Conservation (phyloP, 2,329 filamentous ascomycete genomes). For the Fusarium anthophilum region DNA sequence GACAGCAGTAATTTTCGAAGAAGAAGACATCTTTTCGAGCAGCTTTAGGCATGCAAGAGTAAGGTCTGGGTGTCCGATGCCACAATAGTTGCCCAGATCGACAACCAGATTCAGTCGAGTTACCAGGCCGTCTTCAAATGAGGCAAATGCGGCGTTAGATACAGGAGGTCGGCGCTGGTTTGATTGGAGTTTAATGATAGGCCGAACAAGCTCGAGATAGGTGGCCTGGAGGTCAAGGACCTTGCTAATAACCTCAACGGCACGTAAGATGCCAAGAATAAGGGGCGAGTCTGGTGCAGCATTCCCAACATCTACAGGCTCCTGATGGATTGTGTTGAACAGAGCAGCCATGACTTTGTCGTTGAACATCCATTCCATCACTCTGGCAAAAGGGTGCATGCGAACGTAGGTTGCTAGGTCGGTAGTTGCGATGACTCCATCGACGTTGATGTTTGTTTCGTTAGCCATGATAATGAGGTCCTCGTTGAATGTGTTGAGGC, state of each 20-base stretch:
- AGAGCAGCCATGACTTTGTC: constrained; percentile 84
- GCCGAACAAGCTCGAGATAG: constrained; percentile 88
- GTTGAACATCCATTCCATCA: constrained; percentile 99
- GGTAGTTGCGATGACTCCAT: constrained; percentile 76
- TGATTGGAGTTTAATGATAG: constrained; percentile 75
- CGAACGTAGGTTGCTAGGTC: constrained; percentile 83
- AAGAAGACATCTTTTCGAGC: constrained; percentile 86
- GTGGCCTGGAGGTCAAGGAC: constrained; percentile 90
- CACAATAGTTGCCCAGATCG: constrained; percentile 86
- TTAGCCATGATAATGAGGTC: constrained; percentile 88
- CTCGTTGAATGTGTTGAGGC: constrained; percentile 90
- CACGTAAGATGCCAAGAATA: constrained; percentile 79
- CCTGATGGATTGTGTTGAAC: constrained; percentile 81
- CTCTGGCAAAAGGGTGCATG: constrained; percentile 89
- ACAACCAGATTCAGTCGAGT: constrained; percentile 82
- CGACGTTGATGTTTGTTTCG: constrained; percentile 77
- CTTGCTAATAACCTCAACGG: constrained; percentile 84
- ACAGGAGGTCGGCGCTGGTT: constrained; percentile 69
- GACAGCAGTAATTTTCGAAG: constrained; percentile 78
- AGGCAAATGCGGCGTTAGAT: constrained; percentile 76
- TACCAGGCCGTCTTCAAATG: constrained; percentile 90
- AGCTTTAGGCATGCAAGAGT: constrained; percentile 83
- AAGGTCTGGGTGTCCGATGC: constrained; percentile 82
- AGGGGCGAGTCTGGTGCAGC: constrained; percentile 81
- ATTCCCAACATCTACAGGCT: constrained; percentile 75